Evolutionary conservation across 108 stramenopile species (phyloP).

Genomic region (Stephanodiscus minutulus): DNA sequence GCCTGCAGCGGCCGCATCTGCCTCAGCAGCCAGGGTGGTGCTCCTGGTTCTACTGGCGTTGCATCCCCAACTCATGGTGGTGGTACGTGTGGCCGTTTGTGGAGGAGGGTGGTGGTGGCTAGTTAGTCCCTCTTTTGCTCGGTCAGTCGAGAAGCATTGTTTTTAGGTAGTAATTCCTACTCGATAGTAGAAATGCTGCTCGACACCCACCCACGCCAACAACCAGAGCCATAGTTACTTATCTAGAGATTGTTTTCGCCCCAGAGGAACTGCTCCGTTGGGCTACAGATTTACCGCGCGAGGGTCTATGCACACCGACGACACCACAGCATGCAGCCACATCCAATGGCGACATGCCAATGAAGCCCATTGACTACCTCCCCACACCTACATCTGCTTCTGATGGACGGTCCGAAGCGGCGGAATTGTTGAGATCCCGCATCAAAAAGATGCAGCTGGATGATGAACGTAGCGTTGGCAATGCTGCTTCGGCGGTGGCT

Average conservation of each 20-base stretch:
- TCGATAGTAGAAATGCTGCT: no score
- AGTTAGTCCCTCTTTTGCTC: no score
- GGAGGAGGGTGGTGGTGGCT: no score
- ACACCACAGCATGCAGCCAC: neutral
- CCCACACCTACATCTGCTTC: constrained; percentile 36
- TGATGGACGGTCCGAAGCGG: constrained; percentile 34
- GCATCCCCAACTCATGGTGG: no score
- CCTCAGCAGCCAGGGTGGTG: no score
- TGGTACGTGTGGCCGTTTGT: no score
- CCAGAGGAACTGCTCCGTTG: constrained; percentile 9
- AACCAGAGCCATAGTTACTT: no score
- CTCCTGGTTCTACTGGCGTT: no score
- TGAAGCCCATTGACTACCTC: constrained; percentile 14
- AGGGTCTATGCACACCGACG: neutral
- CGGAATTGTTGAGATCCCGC: constrained; percentile 15
- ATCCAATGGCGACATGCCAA: neutral
- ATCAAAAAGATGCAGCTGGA: constrained; percentile 29
- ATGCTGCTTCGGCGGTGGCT: neutral
- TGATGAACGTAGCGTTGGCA: neutral
- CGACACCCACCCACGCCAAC: no score
- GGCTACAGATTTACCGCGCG: constrained; percentile 2
- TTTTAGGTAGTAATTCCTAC: no score
- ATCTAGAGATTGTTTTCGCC: constrained; percentile 2
- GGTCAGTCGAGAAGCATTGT: no score
- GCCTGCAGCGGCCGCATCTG: no score